Conservation (phyloP, 2,329 filamentous ascomycete genomes). For the Trichoderma sp. region DNA sequence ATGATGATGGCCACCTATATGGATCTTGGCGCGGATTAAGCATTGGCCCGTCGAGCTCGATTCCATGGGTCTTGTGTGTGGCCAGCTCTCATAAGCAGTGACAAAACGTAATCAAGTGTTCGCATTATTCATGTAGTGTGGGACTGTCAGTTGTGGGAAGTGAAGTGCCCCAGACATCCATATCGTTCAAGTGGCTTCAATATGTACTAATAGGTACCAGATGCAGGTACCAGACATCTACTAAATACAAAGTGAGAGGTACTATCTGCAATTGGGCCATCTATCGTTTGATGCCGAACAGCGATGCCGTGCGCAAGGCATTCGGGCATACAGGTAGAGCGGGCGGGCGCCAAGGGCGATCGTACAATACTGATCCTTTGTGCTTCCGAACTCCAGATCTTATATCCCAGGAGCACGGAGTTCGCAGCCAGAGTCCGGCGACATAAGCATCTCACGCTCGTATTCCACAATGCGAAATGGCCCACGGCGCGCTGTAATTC, state of each 20-base stretch:
- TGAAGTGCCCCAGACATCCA: background rate
- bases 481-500: background rate
- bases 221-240: background rate
- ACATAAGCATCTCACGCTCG: background rate
- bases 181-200: background rate
- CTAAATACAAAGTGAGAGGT: background rate
- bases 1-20: background rate
- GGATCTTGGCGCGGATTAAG: background rate
- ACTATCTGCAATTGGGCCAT: background rate
- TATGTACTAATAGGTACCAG: background rate
- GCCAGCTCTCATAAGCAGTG: background rate
- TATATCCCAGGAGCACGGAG: background rate
- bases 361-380: background rate
- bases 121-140: background rate
- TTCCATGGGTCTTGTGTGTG: background rate
- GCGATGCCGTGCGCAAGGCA: background rate
- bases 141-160: background rate
- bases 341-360: background rate
- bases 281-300: background rate
- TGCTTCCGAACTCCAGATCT: background rate
- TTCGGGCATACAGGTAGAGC: background rate
- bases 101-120: background rate
- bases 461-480: background rate
- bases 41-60: slow-evolving; percentile 3
- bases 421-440: background rate